Conservation (phyloP, 306 rosid genomes). For the Gillenia trifoliata region DNA sequence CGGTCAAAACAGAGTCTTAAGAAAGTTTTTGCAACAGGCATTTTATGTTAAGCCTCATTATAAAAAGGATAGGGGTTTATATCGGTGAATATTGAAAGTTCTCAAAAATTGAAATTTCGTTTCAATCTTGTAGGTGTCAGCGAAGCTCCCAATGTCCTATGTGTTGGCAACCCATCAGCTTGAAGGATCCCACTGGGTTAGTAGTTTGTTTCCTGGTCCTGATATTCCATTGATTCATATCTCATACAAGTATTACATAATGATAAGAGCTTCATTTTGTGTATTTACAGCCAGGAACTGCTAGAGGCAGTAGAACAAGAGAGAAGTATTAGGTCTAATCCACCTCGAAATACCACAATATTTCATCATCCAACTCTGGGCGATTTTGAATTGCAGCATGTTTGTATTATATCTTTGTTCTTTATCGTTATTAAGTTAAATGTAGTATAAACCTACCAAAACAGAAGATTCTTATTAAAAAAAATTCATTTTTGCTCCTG, state of each 20-base stretch:
- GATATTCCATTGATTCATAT: constrained; percentile 9
- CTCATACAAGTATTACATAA: neutral
- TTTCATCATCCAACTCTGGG: constrained; percentile 98
- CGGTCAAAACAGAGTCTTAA: neutral
- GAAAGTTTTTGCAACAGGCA: neutral
- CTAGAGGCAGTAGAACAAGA: constrained; percentile 86
- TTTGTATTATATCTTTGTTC: constrained; percentile 37
- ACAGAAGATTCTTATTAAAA: constrained; percentile 13
- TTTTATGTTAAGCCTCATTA: neutral
- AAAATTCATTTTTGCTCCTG: constrained; percentile 16
- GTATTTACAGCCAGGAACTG: constrained; percentile 75
- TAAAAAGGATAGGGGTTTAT: neutral
- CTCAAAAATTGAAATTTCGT: constrained; percentile 7
- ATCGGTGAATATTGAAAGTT: neutral
- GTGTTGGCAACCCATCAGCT: constrained; percentile 96
- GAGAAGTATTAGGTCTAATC: constrained; percentile 72
- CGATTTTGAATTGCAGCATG: constrained; percentile 92
- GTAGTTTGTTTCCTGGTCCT: constrained; percentile 2
- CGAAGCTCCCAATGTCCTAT: constrained; percentile 99
- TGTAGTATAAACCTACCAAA: neutral
- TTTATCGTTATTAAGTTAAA: constrained; percentile 1
- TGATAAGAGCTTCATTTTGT: constrained; percentile 5
- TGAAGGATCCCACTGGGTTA: constrained; percentile 93
- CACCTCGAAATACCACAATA: constrained; percentile 74
- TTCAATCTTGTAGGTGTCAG: constrained; percentile 67